phyloP scores from a whole-genome alignment of 2,329 filamentous ascomycete species.

The Helminthosporium solani region DNA sequence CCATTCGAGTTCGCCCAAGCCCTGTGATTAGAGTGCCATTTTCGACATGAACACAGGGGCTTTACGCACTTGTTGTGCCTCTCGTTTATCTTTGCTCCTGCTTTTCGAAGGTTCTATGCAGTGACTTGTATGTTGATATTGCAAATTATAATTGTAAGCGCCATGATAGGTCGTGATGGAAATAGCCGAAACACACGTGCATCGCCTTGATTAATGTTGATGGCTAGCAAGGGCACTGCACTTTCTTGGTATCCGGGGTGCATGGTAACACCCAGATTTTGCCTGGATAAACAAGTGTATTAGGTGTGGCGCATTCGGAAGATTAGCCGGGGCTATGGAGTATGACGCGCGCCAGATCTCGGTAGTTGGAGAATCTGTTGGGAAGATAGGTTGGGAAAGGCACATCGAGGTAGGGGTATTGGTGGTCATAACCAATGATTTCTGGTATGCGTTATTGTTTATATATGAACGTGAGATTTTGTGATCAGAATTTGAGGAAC shows the following conservation, averaged over 20 bases:
- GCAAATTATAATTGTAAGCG: slow-evolving; percentile 5
- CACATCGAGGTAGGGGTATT: slow-evolving; percentile 1
- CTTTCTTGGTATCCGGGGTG: slow-evolving; percentile 12
- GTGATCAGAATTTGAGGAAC: neutral
- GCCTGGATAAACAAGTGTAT: slow-evolving; percentile 14
- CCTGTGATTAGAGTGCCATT: slow-evolving; percentile 12
- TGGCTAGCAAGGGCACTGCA: neutral
- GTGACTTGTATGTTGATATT: slow-evolving; percentile 6
- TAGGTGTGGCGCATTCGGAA: slow-evolving; percentile 12
- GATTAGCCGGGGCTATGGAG: slow-evolving; percentile 21
- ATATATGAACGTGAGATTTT: slow-evolving; percentile 1
- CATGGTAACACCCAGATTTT: slow-evolving; percentile 12
- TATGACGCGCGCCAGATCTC: slow-evolving; percentile 3
- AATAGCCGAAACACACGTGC: slow-evolving; percentile 9
- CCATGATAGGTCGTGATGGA: slow-evolving; percentile 7
- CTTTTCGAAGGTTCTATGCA: neutral
- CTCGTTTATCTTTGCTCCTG: neutral
- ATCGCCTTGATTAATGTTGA: slow-evolving; percentile 11
- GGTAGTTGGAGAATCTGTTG: slow-evolving; percentile 20
- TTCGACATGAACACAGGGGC: slow-evolving; percentile 14
- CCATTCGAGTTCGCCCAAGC: slow-evolving; percentile 7
- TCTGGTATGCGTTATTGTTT: neutral
- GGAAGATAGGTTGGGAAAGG: slow-evolving; percentile 16
- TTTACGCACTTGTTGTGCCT: neutral
- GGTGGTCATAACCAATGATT: neutral